Evolutionary conservation across 306 rosid species (phyloP).

Genomic region (Cicer arietinum): DNA sequence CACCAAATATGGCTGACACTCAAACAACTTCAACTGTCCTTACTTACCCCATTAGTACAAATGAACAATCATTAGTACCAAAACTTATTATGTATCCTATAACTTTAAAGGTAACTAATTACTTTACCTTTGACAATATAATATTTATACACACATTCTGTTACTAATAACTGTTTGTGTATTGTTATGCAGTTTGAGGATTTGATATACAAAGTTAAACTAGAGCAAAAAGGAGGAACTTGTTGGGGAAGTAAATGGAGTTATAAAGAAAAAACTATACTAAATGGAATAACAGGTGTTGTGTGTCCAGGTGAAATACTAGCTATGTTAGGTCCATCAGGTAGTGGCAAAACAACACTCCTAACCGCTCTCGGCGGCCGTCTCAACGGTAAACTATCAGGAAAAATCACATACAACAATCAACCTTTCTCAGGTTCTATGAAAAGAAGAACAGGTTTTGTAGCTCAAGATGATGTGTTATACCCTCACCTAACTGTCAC

Average conservation of each 20-base stretch:
- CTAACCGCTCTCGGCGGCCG: constrained; percentile 96
- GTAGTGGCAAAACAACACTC: constrained; percentile 97
- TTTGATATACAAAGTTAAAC: constrained; percentile 79
- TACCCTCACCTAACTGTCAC: constrained; percentile 90
- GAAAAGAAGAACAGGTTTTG: constrained; percentile 90
- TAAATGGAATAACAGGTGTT: constrained; percentile 79
- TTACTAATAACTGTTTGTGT: constrained; percentile 14
- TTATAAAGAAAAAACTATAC: constrained; percentile 68
- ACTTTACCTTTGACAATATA: constrained; percentile 7
- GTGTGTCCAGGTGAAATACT: constrained; percentile 95
- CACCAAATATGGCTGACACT: constrained; percentile 54
- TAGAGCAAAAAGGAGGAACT: constrained; percentile 56
- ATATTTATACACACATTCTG: neutral
- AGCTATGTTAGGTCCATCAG: constrained; percentile 97
- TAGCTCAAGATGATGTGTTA: constrained; percentile 88
- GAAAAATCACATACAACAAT: constrained; percentile 79
- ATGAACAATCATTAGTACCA: constrained; percentile 55
- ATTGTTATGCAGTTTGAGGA: constrained; percentile 82
- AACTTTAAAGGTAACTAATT: constrained; percentile 68
- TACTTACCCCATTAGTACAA: constrained; percentile 53
- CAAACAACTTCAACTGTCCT: constrained; percentile 52
- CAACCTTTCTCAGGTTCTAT: constrained; percentile 80
- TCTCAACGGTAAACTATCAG: constrained; percentile 70
- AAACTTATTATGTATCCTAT: constrained; percentile 73
- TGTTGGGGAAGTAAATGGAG: constrained; percentile 60